Percentiles rank a stretch among this genome's conserved stretches.
These are phyloP conservation scores for Tilletia walkeri DNA, from an alignment of 1,284 basidiomycete genomes.

Conservation along the genomic window DNA sequence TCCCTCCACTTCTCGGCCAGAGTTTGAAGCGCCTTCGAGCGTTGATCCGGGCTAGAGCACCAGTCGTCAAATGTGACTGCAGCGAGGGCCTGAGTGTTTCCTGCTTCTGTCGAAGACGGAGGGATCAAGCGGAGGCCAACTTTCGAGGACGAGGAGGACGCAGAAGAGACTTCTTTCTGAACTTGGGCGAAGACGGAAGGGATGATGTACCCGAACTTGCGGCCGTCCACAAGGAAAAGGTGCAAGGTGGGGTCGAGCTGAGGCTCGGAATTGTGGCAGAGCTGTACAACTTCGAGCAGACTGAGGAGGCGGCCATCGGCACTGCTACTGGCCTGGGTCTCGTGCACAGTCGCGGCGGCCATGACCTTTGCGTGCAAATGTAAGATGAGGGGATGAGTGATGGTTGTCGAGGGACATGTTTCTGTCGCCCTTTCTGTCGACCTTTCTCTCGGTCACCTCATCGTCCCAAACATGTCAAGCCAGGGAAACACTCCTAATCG, in stretches of 20 bases:
- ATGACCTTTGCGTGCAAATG: too few relatives aligned
- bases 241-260: slow-evolving; percentile 46
- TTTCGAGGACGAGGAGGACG: slow-evolving; percentile 30
- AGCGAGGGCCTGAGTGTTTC: slow-evolving; percentile 20
- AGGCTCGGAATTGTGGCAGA: slow-evolving; percentile 38
- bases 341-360: not conserved
- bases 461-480: not conserved
- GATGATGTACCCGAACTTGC: not conserved
- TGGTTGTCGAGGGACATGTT: not conserved
- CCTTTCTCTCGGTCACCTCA: not conserved
- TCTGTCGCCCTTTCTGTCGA: not conserved
- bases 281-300: slow-evolving; percentile 37
- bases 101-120: slow-evolving; percentile 21
- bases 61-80: not conserved
- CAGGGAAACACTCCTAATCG: not conserved
- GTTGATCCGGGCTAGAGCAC: not conserved
- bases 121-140: slow-evolving; percentile 8
- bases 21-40: slow-evolving; percentile 26
- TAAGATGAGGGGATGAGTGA: not conserved
- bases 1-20: slow-evolving; percentile 38
- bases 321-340: not conserved
- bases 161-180: slow-evolving; percentile 19
- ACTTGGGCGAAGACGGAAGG: not conserved
- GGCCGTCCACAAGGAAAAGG: slow-evolving; percentile 39
- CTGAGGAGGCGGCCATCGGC: slow-evolving; percentile 12